phyloP scores from a whole-genome alignment of 179 eudicot species.

The Carnegiea gigantea region DNA sequence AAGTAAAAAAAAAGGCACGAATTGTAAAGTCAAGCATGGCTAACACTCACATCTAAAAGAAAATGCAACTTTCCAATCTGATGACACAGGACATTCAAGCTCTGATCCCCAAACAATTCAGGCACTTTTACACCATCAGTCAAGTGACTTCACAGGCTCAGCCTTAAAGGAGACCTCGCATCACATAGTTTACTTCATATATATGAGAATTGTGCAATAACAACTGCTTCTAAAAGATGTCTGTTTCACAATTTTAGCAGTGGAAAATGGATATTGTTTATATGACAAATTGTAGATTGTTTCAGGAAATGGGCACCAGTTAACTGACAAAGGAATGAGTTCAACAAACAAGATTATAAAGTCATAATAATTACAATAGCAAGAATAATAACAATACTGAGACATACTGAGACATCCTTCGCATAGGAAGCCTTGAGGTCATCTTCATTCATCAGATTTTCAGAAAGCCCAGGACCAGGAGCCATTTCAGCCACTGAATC shows the following conservation, averaged over 20 bases:
- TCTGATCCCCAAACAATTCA: not conserved
- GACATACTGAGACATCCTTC: slow-evolving; percentile 66
- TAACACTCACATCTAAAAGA: not conserved
- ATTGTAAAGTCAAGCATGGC: not conserved
- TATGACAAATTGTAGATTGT: no score
- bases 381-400: not conserved
- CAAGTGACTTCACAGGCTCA: not conserved
- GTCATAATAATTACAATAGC: not conserved
- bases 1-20: not conserved
- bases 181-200: not conserved
- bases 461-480: slow-evolving; percentile 55
- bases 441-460: slow-evolving; percentile 64
- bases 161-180: not conserved
- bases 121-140: not conserved
- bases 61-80: not conserved
- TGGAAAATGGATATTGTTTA: no score
- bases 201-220: not conserved
- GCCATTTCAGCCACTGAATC: slow-evolving; percentile 57
- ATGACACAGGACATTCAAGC: not conserved
- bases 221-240: not conserved
- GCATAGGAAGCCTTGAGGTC: slow-evolving; percentile 65
- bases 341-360: not conserved
- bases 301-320: not conserved
- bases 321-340: not conserved
- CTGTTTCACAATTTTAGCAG: not conserved